Percentiles rank a stretch among this genome's conserved stretches.
These are phyloP conservation scores for Talaromyces wortmannii DNA, from an alignment of 495 filamentous ascomycete genomes.

Conservation along the genomic window DNA sequence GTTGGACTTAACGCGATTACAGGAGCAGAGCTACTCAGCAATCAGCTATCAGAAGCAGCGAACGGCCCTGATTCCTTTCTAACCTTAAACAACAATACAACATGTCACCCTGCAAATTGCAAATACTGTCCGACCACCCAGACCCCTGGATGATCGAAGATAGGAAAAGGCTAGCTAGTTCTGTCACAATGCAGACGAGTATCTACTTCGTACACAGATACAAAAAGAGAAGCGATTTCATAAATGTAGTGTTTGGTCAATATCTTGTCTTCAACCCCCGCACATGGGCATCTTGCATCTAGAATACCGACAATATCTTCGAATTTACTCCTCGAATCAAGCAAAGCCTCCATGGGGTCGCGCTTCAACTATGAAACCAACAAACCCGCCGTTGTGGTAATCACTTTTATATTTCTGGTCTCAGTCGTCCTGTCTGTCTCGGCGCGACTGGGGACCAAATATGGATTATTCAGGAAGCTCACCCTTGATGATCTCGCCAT, in stretches of 20 bases:
- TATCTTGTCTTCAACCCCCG: neutral
- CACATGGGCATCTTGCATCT: neutral
- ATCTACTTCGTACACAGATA: neutral
- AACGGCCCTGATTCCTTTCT: neutral
- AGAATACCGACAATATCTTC: neutral
- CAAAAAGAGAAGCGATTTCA: neutral
- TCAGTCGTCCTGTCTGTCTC: constrained; percentile 13
- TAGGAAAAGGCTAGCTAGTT: neutral
- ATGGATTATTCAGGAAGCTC: constrained; percentile 12
- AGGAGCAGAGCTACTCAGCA: no score
- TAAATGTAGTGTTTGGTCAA: neutral
- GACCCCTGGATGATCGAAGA: neutral
- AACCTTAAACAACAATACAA: neutral
- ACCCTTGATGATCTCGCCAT: constrained; percentile 10
- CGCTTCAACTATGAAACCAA: constrained; percentile 12
- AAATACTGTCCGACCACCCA: neutral
- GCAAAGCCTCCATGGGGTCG: neutral
- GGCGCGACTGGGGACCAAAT: constrained; percentile 19
- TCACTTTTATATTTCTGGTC: constrained; percentile 17
- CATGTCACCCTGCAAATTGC: neutral
- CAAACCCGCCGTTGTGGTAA: constrained; percentile 20
- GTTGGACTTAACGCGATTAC: no score
- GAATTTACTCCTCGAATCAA: neutral
- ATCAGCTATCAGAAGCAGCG: neutral
- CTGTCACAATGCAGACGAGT: neutral